These are phyloP conservation scores for Hypoxylon rubiginosum DNA, from an alignment of 2,329 filamentous ascomycete species.

Conservation along the genomic window DNA sequence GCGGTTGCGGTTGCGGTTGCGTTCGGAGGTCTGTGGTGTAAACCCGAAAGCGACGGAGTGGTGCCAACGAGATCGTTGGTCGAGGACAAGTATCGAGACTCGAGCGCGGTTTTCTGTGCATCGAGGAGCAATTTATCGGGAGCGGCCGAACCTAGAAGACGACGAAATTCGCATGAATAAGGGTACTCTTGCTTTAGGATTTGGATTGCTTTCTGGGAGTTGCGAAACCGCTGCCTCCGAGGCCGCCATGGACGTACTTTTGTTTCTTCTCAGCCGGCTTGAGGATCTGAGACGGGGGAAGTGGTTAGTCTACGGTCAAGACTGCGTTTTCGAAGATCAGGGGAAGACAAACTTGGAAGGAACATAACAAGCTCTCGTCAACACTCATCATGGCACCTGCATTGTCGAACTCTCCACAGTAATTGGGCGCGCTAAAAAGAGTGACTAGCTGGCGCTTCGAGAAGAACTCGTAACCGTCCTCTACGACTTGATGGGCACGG, in stretches of 20 bases:
- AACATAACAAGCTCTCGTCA: slow-evolving; percentile 97
- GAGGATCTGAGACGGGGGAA: slow-evolving; percentile 76
- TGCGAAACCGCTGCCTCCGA: slow-evolving; percentile 78
- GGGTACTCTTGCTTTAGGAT: slow-evolving; percentile 75
- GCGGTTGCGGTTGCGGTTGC: slow-evolving; percentile 28
- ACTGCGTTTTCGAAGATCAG: slow-evolving; percentile 30
- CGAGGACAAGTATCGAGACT: slow-evolving; percentile 45
- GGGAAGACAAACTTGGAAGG: slow-evolving; percentile 83
- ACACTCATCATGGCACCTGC: slow-evolving; percentile 99
- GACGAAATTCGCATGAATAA: slow-evolving; percentile 81
- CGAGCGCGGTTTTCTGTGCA: slow-evolving; percentile 40
- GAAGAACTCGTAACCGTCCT: slow-evolving; percentile 99
- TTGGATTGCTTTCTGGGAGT: slow-evolving; percentile 77
- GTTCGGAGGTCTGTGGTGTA: slow-evolving; percentile 30
- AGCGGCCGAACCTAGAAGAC: slow-evolving; percentile 91
- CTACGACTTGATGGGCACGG: slow-evolving; percentile 97
- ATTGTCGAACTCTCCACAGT: slow-evolving; percentile 99
- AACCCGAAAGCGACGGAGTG: slow-evolving; percentile 32
- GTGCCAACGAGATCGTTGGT: slow-evolving; percentile 38
- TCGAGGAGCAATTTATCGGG: slow-evolving; percentile 72
- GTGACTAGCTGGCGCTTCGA: slow-evolving; percentile 98
- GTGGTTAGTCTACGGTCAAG: slow-evolving; percentile 41
- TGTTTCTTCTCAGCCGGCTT: slow-evolving; percentile 99
- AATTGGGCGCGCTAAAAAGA: slow-evolving; percentile 97
- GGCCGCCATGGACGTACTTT: slow-evolving; percentile 92